These are phyloP conservation scores for Tephrocybe sp. DNA, from an alignment of 768 basidiomycete species.

Conservation along the genomic window DNA sequence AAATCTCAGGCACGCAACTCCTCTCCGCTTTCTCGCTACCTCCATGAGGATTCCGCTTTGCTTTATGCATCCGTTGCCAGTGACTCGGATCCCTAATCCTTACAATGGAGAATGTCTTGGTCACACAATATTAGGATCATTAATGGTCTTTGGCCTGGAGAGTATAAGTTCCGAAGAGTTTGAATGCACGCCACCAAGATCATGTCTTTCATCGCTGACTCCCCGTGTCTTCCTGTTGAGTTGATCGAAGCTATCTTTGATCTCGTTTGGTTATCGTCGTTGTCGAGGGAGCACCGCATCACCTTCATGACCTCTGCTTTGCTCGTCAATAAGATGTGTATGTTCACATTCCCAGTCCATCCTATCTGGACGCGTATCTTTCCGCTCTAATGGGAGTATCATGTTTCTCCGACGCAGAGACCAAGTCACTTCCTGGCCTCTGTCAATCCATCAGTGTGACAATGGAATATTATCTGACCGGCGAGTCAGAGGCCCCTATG, in stretches of 20 bases:
- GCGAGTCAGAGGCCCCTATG: background rate
- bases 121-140: too few species aligned
- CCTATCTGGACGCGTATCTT: constrained; percentile 16
- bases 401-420: background rate
- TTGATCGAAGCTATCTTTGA: constrained; percentile 17
- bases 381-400: constrained; percentile 4
- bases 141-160: too few species aligned
- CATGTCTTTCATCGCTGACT: background rate
- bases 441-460: constrained; percentile 12
- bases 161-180: too few species aligned
- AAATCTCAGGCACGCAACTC: background rate
- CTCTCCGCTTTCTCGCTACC: too few species aligned
- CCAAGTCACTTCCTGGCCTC: constrained; percentile 1
- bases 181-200: too few species aligned
- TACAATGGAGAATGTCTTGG: too few species aligned
- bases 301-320: constrained; percentile 18
- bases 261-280: constrained; percentile 15
- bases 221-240: constrained; percentile 18
- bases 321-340: constrained; percentile 23
- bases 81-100: too few species aligned
- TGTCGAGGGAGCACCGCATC: constrained; percentile 17
- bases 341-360: constrained; percentile 17
- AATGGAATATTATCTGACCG: constrained; percentile 8
- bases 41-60: too few species aligned
- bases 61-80: too few species aligned